Evolutionary conservation across 345 rosid species (phyloP).

Genomic region (Pistacia integerrima): DNA sequence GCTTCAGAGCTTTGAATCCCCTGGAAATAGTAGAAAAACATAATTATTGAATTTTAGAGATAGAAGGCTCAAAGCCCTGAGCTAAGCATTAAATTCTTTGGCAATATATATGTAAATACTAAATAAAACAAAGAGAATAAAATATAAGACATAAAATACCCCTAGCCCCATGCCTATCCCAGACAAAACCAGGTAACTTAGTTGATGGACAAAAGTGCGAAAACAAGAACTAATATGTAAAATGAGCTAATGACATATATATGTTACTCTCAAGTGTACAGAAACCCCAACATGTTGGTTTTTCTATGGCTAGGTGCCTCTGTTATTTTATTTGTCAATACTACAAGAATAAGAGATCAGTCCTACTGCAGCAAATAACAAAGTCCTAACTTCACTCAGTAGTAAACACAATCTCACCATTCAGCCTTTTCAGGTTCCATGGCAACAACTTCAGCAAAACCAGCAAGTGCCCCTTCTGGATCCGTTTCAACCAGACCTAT

Average conservation of each 20-base stretch:
- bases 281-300: neutral
- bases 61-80: neutral
- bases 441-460: slow-evolving; percentile 85
- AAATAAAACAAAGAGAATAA: neutral
- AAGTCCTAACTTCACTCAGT: neutral
- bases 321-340: neutral
- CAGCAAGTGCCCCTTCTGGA: slow-evolving; percentile 90
- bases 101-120: neutral
- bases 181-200: neutral
- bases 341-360: neutral
- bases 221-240: neutral
- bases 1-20: slow-evolving; percentile 99
- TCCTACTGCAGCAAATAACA: neutral
- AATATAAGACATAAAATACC: neutral
- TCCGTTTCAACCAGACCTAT: slow-evolving; percentile 92
- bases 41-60: neutral
- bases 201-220: neutral
- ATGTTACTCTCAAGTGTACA: neutral
- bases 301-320: slow-evolving; percentile 2
- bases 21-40: slow-evolving; percentile 37
- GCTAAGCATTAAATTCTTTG: neutral
- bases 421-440: slow-evolving; percentile 99
- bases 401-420: slow-evolving; percentile 55
- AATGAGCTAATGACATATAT: neutral
- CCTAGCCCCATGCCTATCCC: neutral